Percentiles rank a stretch among this genome's conserved stretches.
Evolutionary conservation across 495 filamentous ascomycete species (phyloP).

Genomic region (Amorphotheca resinae): DNA sequence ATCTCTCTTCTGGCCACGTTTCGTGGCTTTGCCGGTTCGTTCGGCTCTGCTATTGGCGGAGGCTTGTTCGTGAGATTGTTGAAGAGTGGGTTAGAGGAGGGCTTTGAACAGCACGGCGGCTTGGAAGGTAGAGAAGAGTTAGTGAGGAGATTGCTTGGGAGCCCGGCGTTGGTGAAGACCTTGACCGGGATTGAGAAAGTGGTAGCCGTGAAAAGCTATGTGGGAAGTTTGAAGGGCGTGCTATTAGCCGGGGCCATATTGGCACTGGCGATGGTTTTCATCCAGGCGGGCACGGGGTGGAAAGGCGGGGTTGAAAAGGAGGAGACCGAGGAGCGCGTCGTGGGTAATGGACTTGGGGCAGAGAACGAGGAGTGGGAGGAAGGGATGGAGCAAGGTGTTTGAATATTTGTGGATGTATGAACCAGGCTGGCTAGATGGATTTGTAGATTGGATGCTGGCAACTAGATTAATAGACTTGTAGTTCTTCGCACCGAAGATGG

Average conservation of each 20-base stretch:
- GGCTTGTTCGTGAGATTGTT: slow-evolving; percentile 57
- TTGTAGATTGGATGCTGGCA: no score
- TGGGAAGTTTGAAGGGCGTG: slow-evolving; percentile 41
- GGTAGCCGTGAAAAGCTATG: slow-evolving; percentile 53
- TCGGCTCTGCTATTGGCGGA: slow-evolving; percentile 65
- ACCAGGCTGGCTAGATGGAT: no score
- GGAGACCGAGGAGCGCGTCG: not conserved
- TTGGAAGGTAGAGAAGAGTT: slow-evolving; percentile 37
- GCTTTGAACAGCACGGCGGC: slow-evolving; percentile 40
- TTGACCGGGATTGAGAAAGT: slow-evolving; percentile 39
- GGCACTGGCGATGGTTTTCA: slow-evolving; percentile 36
- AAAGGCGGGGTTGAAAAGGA: slow-evolving; percentile 10
- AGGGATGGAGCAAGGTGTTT: slow-evolving; percentile 13
- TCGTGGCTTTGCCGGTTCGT: slow-evolving; percentile 60
- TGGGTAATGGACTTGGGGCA: not conserved
- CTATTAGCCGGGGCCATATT: slow-evolving; percentile 45
- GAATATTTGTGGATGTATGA: not conserved
- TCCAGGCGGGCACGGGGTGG: slow-evolving; percentile 65
- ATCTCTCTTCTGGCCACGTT: slow-evolving; percentile 60
- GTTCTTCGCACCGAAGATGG: no score
- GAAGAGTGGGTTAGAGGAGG: slow-evolving; percentile 37
- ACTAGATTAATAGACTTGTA: no score
- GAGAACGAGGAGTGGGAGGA: slow-evolving; percentile 18
- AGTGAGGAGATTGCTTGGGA: slow-evolving; percentile 51
- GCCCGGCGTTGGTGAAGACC: slow-evolving; percentile 46